These are phyloP conservation scores for Articulospora tetracladia DNA, from an alignment of 495 filamentous ascomycete genomes.

Conservation along the genomic window DNA sequence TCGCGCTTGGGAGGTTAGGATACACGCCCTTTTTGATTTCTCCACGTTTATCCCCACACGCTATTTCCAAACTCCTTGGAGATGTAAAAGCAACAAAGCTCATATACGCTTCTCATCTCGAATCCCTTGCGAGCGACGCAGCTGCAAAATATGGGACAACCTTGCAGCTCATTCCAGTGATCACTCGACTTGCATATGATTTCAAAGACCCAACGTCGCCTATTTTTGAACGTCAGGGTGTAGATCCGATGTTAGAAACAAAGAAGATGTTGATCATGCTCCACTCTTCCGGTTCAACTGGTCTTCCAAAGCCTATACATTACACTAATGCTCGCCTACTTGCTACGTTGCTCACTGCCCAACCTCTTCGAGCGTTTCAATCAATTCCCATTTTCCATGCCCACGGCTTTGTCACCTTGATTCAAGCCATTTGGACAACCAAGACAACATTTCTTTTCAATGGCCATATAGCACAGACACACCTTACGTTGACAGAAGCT, in stretches of 20 bases:
- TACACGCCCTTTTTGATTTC: constrained; percentile 57
- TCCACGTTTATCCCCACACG: constrained; percentile 47
- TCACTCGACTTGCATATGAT: constrained; percentile 3
- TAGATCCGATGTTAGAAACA: constrained; percentile 35
- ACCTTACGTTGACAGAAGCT: constrained; percentile 23
- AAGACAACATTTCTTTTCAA: constrained; percentile 43
- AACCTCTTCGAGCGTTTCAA: constrained; percentile 44
- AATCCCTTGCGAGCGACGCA: background rate
- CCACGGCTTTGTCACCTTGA: constrained; percentile 45
- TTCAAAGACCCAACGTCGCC: constrained; percentile 31
- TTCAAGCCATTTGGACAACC: constrained; percentile 38
- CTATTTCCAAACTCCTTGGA: constrained; percentile 47
- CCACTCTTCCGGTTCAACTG: constrained; percentile 18
- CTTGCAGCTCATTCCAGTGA: constrained; percentile 4
- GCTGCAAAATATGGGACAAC: background rate
- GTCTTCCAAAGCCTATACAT: constrained; percentile 16
- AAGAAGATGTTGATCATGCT: constrained; percentile 31
- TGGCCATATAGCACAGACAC: constrained; percentile 35
- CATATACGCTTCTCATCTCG: background rate
- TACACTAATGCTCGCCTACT: constrained; percentile 21
- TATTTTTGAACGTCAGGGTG: constrained; percentile 33
- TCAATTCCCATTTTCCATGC: constrained; percentile 31
- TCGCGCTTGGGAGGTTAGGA: constrained; percentile 54
- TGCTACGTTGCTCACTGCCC: constrained; percentile 31
- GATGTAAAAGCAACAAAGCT: constrained; percentile 40